Conservation (phyloP, 108 stramenopile species). For the Nannochloropsis salina region DNA sequence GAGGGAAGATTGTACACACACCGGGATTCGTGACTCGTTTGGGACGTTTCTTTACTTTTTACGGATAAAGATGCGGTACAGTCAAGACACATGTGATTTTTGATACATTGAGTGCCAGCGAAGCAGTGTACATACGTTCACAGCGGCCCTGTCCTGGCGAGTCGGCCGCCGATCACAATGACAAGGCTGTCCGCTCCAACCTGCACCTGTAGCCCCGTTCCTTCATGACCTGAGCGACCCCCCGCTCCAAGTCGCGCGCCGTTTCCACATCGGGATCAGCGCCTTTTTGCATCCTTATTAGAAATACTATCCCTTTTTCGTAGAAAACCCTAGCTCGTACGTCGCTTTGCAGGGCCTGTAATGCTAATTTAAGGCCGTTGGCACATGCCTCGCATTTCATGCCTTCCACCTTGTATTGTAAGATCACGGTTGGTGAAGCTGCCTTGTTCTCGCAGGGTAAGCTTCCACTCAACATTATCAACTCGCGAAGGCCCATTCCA, state of each 20-base stretch:
- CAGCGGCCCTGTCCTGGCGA: too few species aligned
- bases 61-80: too few species aligned
- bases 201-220: neutral
- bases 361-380: neutral
- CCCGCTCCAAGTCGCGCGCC: neutral
- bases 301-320: neutral
- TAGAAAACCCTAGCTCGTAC: neutral
- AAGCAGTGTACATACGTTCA: too few species aligned
- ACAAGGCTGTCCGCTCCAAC: too few species aligned
- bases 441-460: neutral
- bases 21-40: too few species aligned
- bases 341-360: neutral
- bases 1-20: too few species aligned
- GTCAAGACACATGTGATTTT: too few species aligned
- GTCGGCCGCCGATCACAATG: too few species aligned
- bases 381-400: slow-evolving; percentile 20
- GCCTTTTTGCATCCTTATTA: neutral
- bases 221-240: neutral
- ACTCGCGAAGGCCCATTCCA: neutral
- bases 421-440: neutral
- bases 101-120: too few species aligned
- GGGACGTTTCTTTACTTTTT: too few species aligned
- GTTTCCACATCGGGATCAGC: neutral
- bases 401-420: slow-evolving; percentile 5
- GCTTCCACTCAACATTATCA: neutral